Conservation (phyloP, 2,329 filamentous ascomycete species). For the Aspergillus niger region DNA sequence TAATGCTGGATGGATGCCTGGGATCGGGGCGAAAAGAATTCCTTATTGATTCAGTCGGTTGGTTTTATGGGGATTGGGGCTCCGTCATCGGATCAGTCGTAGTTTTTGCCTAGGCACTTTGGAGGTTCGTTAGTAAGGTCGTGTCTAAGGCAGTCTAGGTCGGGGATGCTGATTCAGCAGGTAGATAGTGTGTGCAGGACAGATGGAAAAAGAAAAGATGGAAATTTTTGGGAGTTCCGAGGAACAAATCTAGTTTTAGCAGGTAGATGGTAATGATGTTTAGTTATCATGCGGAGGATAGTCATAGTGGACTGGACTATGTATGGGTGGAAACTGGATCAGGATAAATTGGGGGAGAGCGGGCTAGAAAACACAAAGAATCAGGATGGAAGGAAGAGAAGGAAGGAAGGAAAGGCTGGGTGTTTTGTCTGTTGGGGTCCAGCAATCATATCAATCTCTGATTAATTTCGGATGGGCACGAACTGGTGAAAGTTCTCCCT, state of each 20-base stretch:
- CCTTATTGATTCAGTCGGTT: not conserved
- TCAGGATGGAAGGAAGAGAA: not conserved
- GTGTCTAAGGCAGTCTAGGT: constrained; percentile 11
- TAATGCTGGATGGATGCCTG: not conserved
- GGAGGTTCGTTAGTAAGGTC: not conserved
- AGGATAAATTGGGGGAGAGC: not conserved
- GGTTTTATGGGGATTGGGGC: not conserved
- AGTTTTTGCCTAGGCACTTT: not conserved
- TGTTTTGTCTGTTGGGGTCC: not conserved
- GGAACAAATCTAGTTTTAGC: not conserved
- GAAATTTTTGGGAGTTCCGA: not conserved
- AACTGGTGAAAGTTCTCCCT: no score
- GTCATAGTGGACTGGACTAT: not conserved
- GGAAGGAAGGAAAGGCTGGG: not conserved
- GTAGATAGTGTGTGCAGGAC: not conserved
- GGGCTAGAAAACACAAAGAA: not conserved
- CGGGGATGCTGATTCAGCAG: constrained; percentile 19
- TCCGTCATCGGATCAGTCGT: constrained; percentile 27
- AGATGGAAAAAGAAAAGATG: not conserved
- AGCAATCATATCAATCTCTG: constrained; percentile 2
- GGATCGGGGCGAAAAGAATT: not conserved
- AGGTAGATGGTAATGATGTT: not conserved
- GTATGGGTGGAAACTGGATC: not conserved
- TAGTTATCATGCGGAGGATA: not conserved
- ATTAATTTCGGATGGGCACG: not conserved